Conservation (phyloP, 306 rosid species). For the Begonia fuchsioides region DNA sequence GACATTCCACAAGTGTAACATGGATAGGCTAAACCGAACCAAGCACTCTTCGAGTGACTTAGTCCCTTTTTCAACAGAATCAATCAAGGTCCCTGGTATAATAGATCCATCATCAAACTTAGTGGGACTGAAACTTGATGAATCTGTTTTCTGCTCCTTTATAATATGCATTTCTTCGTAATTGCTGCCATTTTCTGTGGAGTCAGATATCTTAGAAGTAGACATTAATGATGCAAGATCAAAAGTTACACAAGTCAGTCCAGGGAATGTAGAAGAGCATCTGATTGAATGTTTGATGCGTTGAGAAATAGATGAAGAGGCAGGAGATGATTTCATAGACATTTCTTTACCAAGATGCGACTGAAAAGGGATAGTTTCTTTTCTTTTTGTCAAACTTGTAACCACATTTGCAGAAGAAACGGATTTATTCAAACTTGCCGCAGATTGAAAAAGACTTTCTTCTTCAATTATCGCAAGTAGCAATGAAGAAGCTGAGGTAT, state of each 20-base stretch:
- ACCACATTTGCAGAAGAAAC: constrained; percentile 31
- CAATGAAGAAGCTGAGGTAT: constrained; percentile 82
- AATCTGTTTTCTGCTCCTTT: constrained; percentile 42
- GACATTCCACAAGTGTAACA: constrained; percentile 73
- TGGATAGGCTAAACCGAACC: constrained; percentile 71
- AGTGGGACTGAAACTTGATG: constrained; percentile 24
- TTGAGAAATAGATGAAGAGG: constrained; percentile 22
- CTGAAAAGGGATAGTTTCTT: constrained; percentile 29
- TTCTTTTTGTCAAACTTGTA: constrained; percentile 26
- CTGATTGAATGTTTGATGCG: constrained; percentile 52
- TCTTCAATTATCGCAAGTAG: constrained; percentile 62
- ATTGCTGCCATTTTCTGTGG: constrained; percentile 16
- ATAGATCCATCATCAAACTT: constrained; percentile 19
- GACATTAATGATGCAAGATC: constrained; percentile 63
- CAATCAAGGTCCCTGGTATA: constrained; percentile 10
- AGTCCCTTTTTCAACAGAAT: constrained; percentile 34
- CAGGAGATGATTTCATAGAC: constrained; percentile 17
- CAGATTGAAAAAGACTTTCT: constrained; percentile 40
- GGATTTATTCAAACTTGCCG: constrained; percentile 24
- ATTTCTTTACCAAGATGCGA: constrained; percentile 26
- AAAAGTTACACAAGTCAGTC: constrained; percentile 63
- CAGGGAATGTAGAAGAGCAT: constrained; percentile 86
- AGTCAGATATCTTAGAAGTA: constrained; percentile 34
- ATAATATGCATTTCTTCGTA: constrained; percentile 21
- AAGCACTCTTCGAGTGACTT: constrained; percentile 60